phyloP scores from a whole-genome alignment of 2,329 filamentous ascomycete species.

The Verticillium klebahnii region DNA sequence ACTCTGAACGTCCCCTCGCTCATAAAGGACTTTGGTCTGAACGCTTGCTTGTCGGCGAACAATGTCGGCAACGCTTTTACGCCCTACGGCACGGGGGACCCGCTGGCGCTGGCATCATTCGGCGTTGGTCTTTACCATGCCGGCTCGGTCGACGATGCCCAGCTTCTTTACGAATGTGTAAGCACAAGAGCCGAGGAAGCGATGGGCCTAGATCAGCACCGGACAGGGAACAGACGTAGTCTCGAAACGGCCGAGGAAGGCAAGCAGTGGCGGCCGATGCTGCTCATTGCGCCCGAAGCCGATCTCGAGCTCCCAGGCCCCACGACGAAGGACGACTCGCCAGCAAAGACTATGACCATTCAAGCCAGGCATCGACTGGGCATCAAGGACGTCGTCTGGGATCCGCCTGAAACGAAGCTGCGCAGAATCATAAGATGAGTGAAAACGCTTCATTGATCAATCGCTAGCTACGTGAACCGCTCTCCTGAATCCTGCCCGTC shows the following conservation, averaged over 20 bases:
- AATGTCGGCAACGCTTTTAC: conserved; percentile 75
- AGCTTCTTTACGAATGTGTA: conserved; percentile 44
- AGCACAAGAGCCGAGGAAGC: conserved; percentile 28
- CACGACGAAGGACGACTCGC: not conserved
- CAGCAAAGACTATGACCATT: conserved; percentile 12
- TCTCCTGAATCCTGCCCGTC: not conserved
- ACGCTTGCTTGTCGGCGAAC: conserved; percentile 61
- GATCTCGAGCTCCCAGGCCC: conserved; percentile 15
- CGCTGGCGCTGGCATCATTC: conserved; percentile 56
- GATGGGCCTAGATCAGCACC: conserved; percentile 20
- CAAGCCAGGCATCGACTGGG: conserved; percentile 21
- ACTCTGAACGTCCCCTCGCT: conserved; percentile 59
- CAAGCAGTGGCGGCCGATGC: conserved; percentile 16
- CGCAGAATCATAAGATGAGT: conserved; percentile 3
- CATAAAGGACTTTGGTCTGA: conserved; percentile 52
- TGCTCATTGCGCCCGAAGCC: conserved; percentile 20
- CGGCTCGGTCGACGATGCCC: conserved; percentile 54
- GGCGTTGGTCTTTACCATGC: conserved; percentile 65
- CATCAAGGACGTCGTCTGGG: conserved; percentile 32
- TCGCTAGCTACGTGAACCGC: not conserved
- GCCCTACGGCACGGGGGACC: conserved; percentile 63
- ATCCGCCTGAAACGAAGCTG: conserved; percentile 23
- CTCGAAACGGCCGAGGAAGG: conserved; percentile 11
- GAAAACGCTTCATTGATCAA: not conserved
- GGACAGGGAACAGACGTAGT: not conserved